Evolutionary conservation across 2,329 filamentous ascomycete species (phyloP).

Genomic region (Myriangium duriaei): DNA sequence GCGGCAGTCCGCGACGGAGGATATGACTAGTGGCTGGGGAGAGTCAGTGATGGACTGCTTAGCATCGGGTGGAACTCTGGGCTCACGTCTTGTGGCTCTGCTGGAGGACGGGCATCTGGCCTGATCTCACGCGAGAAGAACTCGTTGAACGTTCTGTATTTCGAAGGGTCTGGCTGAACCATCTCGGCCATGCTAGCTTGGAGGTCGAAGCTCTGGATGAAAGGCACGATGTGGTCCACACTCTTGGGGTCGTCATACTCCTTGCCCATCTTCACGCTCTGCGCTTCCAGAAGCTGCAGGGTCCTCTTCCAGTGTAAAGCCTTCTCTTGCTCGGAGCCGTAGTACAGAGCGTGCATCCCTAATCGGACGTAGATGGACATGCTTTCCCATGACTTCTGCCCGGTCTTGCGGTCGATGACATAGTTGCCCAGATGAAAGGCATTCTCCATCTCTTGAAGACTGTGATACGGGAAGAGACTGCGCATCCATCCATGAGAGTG

Average conservation of each 20-base stretch:
- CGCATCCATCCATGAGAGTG: neutral
- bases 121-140: constrained; percentile 31
- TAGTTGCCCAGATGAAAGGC: constrained; percentile 32
- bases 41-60: neutral
- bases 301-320: constrained; percentile 26
- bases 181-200: constrained; percentile 23
- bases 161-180: constrained; percentile 24
- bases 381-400: constrained; percentile 28
- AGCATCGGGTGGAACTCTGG: neutral
- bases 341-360: constrained; percentile 34
- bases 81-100: constrained; percentile 21
- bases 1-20: constrained; percentile 28
- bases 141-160: constrained; percentile 31
- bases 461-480: neutral
- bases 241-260: constrained; percentile 28
- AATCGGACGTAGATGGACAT: constrained; percentile 32
- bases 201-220: constrained; percentile 29
- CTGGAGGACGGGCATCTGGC: constrained; percentile 25
- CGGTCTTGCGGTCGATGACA: constrained; percentile 29
- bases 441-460: constrained; percentile 23
- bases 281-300: constrained; percentile 23
- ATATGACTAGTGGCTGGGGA: constrained; percentile 17
- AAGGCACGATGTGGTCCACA: constrained; percentile 27
- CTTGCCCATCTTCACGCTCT: constrained; percentile 29
- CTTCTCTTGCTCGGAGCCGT: constrained; percentile 27